A percentile compares a stretch with the other conserved stretches of the same genome.
These are phyloP conservation scores for Albizia julibrissin DNA, from an alignment of 306 rosid species.

Conservation along the genomic window DNA sequence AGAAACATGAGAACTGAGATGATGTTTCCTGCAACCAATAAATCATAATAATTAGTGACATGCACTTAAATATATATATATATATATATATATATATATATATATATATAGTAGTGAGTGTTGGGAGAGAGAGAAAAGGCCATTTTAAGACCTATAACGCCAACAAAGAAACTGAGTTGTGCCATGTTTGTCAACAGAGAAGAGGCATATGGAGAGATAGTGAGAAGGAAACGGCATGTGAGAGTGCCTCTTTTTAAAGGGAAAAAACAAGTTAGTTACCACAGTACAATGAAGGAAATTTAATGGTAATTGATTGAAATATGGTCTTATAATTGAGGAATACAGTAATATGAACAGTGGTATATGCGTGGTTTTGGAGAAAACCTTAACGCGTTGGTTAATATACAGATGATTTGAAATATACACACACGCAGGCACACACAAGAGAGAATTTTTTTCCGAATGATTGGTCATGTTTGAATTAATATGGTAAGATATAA, in stretches of 20 bases:
- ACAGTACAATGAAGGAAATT: no score
- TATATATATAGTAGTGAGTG: neutral
- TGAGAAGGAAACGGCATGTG: neutral
- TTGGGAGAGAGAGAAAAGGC: neutral
- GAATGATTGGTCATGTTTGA: no score
- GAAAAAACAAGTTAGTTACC: no score
- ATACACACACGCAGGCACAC: no score
- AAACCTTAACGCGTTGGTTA: no score
- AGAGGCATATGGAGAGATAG: neutral
- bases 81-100: no score
- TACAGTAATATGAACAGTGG: neutral
- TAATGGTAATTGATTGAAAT: no score
- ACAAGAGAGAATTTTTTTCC: no score
- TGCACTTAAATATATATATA: no score
- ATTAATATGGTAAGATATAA: no score
- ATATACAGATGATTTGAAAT: no score
- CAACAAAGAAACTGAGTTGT: slow-evolving; percentile 48
- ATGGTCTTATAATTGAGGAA: no score
- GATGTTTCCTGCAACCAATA: slow-evolving; percentile 55
- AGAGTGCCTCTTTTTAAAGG: neutral
- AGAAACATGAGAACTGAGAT: slow-evolving; percentile 73
- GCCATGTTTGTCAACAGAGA: slow-evolving; percentile 39
- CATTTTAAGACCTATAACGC: slow-evolving; percentile 50
- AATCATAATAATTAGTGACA: neutral
- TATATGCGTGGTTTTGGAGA: neutral